These are phyloP conservation scores for Aethionema arabicum DNA, from an alignment of 345 rosid genomes.

Conservation along the genomic window DNA sequence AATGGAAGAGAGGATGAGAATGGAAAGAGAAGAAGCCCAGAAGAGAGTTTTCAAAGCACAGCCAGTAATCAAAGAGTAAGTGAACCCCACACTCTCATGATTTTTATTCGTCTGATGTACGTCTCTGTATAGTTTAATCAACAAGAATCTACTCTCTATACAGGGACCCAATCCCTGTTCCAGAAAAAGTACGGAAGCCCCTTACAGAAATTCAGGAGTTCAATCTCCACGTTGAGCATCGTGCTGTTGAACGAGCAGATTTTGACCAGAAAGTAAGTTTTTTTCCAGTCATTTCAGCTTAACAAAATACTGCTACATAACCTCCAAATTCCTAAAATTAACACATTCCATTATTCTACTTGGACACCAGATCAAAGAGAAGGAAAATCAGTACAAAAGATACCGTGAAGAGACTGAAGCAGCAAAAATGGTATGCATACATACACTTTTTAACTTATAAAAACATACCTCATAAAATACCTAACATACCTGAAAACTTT, in stretches of 20 bases:
- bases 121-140: no score
- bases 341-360: constrained; percentile 4
- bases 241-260: constrained; percentile 83
- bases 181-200: constrained; percentile 83
- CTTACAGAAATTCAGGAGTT: constrained; percentile 78
- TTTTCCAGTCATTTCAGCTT: constrained; percentile 10
- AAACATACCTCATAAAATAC: not conserved
- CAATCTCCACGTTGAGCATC: constrained; percentile 60
- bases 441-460: not conserved
- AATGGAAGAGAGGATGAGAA: constrained; percentile 69
- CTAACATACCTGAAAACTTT: constrained; percentile 6
- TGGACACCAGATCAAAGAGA: constrained; percentile 76
- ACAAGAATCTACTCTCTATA: no score
- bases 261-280: constrained; percentile 79
- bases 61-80: constrained; percentile 78
- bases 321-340: not conserved
- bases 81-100: not conserved
- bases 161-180: constrained; percentile 94
- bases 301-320: not conserved
- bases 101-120: not conserved
- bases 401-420: constrained; percentile 93
- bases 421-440: constrained; percentile 61
- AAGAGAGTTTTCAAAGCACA: constrained; percentile 80
- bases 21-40: constrained; percentile 69
- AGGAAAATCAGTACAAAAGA: constrained; percentile 80